Percentiles rank a stretch among this genome's conserved stretches.
phyloP scores from a whole-genome alignment of 2,329 filamentous ascomycete genomes.

The Cladophialophora immunda region DNA sequence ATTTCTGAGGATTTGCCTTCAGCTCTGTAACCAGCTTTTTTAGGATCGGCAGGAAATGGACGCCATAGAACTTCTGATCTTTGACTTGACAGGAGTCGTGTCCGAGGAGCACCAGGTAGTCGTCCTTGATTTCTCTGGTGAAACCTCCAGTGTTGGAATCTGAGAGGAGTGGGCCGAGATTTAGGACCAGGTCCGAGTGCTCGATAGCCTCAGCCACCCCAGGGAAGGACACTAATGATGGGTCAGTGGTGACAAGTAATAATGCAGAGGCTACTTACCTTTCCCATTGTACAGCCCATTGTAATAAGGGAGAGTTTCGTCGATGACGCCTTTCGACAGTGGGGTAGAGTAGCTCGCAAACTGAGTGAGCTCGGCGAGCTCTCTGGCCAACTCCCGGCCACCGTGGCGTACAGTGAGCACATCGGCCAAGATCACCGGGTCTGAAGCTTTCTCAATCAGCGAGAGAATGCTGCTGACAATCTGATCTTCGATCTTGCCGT shows the following conservation, averaged over 20 bases:
- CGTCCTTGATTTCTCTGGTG: conserved; percentile 49
- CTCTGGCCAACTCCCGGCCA: conserved; percentile 28
- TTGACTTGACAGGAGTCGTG: conserved; percentile 37
- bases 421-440: conserved; percentile 32
- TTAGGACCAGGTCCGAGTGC: conserved; percentile 55
- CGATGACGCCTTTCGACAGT: conserved; percentile 34
- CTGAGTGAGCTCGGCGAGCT: conserved; percentile 30
- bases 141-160: conserved; percentile 56
- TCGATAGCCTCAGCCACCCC: conserved; percentile 47
- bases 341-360: conserved; percentile 35
- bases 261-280: conserved; percentile 22
- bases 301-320: conserved; percentile 33
- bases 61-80: conserved; percentile 34
- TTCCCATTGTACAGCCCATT: conserved; percentile 36
- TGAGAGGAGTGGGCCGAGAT: conserved; percentile 57
- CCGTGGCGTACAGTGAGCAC: conserved; percentile 32
- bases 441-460: conserved; percentile 29
- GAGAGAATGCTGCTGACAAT: conserved; percentile 53
- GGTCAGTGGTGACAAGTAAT: conserved; percentile 1
- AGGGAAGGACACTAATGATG: conserved; percentile 42
- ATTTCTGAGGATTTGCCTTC: conserved; percentile 28
- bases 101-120: conserved; percentile 46
- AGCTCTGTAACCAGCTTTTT: conserved; percentile 29
- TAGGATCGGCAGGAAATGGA: conserved; percentile 43
- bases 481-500: conserved; percentile 65